Base-by-base conservation (phyloP, 2,329 filamentous ascomycete species). In the Arachnomyces sp. region DNA sequence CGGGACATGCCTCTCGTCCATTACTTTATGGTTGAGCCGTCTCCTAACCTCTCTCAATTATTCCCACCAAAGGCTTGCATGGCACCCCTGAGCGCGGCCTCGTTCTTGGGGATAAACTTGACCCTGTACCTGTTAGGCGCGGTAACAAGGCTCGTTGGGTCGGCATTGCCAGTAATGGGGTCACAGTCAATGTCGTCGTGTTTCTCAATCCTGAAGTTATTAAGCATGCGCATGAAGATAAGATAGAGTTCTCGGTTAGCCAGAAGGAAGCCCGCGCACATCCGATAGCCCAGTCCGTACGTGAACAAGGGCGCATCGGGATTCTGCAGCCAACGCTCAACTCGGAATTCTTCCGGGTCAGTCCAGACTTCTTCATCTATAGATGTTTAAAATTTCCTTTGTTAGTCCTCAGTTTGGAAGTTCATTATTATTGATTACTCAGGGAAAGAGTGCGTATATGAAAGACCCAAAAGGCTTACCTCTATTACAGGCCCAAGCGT, bases 401-500 rank as follows among this genome's bases (percentile, higher is more conserved):
- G 35, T 18, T 11, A 21, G 13, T 31, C n/a, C n/a, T n/a, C n/a
- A n/a, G n/a, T n/a, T n/a, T n/a, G n/a, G n/a, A n/a, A n/a, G n/a
- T n/a, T n/a, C n/a, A n/a, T n/a, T n/a, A n/a, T n/a, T n/a, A n/a
- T n/a, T n/a, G n/a, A n/a, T n/a, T n/a, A n/a, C n/a, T n/a, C n/a
- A n/a, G 18, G 25, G 29, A 17, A 9, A 28, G 21, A 7, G 31
- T 5, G 18, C n/a, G 13, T 31, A 5, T 5, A 25, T 25, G 5
- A 7, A 28, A 3, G 15, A 14, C 5, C n/a, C 21, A 25, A 25
- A 31, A 8, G 9, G 57, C 67, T 52, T 61, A 77, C 76, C 77
- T 75, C 80, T 80, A 45, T 83, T 82, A 51, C 79, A 82, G 2
- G 78, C 78, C 78, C 78, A 82, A 0, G 77, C 75, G 43, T 83